A percentile compares a stretch with the other conserved stretches of the same genome.
phyloP scores from a whole-genome alignment of 2,329 filamentous ascomycete genomes.

The Diaporthe amygdali region DNA sequence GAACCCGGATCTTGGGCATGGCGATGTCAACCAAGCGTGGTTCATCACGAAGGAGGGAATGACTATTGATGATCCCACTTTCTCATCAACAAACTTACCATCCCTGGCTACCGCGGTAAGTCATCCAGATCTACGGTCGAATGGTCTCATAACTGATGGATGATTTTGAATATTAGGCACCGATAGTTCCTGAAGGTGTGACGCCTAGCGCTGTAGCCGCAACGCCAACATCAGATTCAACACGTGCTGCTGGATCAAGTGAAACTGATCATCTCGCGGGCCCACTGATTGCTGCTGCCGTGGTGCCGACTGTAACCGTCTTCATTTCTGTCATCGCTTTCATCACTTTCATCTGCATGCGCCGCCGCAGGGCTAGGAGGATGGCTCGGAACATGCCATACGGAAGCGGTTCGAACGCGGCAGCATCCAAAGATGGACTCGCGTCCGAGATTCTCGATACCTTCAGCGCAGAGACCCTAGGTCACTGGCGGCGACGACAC shows the following conservation, averaged over 20 bases:
- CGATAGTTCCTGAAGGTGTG: neutral
- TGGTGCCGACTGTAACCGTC: constrained; percentile 4
- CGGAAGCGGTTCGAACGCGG: neutral
- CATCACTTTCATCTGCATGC: neutral
- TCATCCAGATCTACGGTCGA: neutral
- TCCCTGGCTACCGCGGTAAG: constrained; percentile 14
- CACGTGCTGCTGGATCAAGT: neutral
- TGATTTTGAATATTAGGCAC: neutral
- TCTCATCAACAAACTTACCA: constrained; percentile 2
- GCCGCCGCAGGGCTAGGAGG: constrained; percentile 6
- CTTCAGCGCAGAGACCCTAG: neutral
- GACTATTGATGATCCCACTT: constrained; percentile 3
- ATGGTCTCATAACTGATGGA: neutral
- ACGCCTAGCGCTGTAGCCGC: neutral
- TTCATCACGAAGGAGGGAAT: neutral
- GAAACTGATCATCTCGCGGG: neutral
- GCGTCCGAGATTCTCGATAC: constrained; percentile 11
- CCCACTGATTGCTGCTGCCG: constrained; percentile 15
- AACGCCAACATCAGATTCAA: neutral
- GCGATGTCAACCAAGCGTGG: neutral
- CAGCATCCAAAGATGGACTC: neutral
- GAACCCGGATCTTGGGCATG: neutral
- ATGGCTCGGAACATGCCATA: constrained; percentile 10
- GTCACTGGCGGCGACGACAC: neutral
- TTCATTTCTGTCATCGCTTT: neutral